Evolutionary conservation across 2,329 filamentous ascomycete genomes (phyloP), one percentile per base, ranked within the genome.

Genomic region (Pseudogymnoascus sp.): DNA sequence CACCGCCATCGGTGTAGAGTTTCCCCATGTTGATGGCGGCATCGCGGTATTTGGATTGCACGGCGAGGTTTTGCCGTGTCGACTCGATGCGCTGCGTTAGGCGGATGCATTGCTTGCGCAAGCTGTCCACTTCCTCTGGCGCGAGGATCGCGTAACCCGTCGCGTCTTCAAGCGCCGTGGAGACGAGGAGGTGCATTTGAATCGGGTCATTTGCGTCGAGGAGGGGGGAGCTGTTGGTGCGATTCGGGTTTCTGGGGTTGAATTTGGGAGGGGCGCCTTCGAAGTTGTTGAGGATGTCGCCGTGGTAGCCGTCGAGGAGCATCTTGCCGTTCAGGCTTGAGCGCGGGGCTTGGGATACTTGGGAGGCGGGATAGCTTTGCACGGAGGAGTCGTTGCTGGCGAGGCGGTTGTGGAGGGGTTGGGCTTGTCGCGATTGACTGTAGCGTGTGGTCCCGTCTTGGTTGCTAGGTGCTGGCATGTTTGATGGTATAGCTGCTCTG

Each of bases 41-140:
- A 81, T 97, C 93, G 70, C 92, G 89, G 70, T 97, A 91, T 78
- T 97, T 99, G 62, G 87, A 89, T 75, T 99, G 95, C 53, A 97
- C 86, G 34, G 88, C 87, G 38, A 99, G 82, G 75, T 93, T 96
- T 65, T 91, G 85, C 68, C 88, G 86, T 18, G 91, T 87, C 38
- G 90, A 88, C 66, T 93, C 90, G 68, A 96, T 87, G n/a, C 91
- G 88, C 71, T 87, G 84, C 25, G 83, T 81, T 60, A 97, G 77
- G 37, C 85, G 80, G 64, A 86, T 84, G 66, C 88, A 84, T 78
- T 96, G 91, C 74, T 92, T 96, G 81, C 97, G 99, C 70, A 97
- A 78, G 56, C 85, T 83, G 68, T 97, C 95, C 31, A 97, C 89
- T 76, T 97, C 93, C 73, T 96, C 92, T 69, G 93, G 90, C 0